Evolutionary conservation across 2,329 filamentous ascomycete species (phyloP), one percentile per base, ranked within the genome.

Genomic region (Scedosporium boydii): DNA sequence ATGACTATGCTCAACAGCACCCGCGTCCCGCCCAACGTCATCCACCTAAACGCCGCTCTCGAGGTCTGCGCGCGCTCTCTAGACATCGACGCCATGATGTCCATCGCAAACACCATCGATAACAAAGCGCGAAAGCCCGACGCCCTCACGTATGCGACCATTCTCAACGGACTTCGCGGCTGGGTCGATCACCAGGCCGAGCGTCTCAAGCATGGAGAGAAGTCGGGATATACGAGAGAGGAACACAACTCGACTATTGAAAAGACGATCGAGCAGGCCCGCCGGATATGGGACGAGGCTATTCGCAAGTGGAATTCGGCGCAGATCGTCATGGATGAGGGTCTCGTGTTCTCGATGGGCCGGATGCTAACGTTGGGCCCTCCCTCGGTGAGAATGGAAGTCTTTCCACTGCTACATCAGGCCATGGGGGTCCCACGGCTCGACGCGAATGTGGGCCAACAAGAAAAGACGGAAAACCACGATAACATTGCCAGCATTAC

Each of bases 31-130:
- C 88, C 90, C 16, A 90, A 87, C 67, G 88, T 87, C 42, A 89
- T 91, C 63, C 95, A 98, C 70, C 86, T 90, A 65, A 99, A 99
- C 71, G 90, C 93, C 9, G 85, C 92, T n/a, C 78, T 99, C 55
- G 86, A 87, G 63, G 89, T 95, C 7, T 98, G 93, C 72, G 83
- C 87, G 58, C 82, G 85, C 63, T 87, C 89, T 3, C 73, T 80
- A 12, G 88, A 97, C 70, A 80, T 96, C 73, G 91, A 96, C 67
- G 84, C 87, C 16, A 77, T 98, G 67, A 96, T 95, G 80, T 82
- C 83, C 62, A 82, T 97, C 66, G 84, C 87, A 53, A 82, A 85
- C n/a, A 85, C 87, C 38, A 81, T 93, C 63, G 88, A 92, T 16
- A 82, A 87, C 14, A 76, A 85, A 0, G 71, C 81, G 0, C 82